A percentile compares a stretch with the other conserved stretches of the same genome.
These are phyloP conservation scores for Didymella sp. DNA, from an alignment of 2,329 filamentous ascomycete species.

Conservation along the genomic window DNA sequence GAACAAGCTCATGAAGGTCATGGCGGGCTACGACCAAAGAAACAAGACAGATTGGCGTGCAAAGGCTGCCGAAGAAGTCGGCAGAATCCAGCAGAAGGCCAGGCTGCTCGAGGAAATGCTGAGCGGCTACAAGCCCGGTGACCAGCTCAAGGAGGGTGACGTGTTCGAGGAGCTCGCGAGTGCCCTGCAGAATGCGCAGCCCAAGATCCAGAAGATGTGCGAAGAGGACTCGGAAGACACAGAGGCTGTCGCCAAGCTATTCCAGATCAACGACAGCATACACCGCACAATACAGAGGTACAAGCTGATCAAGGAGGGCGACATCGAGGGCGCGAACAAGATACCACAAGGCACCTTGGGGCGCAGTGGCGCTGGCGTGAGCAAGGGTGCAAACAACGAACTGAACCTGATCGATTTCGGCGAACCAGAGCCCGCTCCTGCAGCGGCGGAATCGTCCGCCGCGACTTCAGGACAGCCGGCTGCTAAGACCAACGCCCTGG, in stretches of 20 bases:
- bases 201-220: constrained; percentile 99
- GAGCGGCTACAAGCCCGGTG: constrained; percentile 80
- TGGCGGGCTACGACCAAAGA: constrained; percentile 95
- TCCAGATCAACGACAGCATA: constrained; percentile 99
- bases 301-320: constrained; percentile 94
- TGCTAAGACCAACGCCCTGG: constrained; percentile 70
- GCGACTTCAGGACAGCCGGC: constrained; percentile 53
- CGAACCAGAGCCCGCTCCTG: constrained; percentile 63
- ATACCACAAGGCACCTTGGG: constrained; percentile 82
- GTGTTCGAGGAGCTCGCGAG: constrained; percentile 84
- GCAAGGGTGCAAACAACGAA: constrained; percentile 75
- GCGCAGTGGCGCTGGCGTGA: constrained; percentile 67
- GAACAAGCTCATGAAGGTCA: constrained; percentile 97
- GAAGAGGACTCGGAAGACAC: constrained; percentile 97
- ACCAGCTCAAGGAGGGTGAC: constrained; percentile 74
- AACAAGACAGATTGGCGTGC: constrained; percentile 97
- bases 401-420: constrained; percentile 94
- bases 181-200: constrained; percentile 89
- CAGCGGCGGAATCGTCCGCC: constrained; percentile 38
- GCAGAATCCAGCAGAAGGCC: constrained; percentile 95
- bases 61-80: constrained; percentile 94
- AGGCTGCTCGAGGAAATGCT: constrained; percentile 90
- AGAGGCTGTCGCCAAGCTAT: constrained; percentile 90
- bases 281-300: constrained; percentile 95
- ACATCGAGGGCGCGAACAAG: constrained; percentile 80